These are phyloP conservation scores for Lipomyces kockii DNA, from an alignment of 805 yeast species.

Conservation along the genomic window DNA sequence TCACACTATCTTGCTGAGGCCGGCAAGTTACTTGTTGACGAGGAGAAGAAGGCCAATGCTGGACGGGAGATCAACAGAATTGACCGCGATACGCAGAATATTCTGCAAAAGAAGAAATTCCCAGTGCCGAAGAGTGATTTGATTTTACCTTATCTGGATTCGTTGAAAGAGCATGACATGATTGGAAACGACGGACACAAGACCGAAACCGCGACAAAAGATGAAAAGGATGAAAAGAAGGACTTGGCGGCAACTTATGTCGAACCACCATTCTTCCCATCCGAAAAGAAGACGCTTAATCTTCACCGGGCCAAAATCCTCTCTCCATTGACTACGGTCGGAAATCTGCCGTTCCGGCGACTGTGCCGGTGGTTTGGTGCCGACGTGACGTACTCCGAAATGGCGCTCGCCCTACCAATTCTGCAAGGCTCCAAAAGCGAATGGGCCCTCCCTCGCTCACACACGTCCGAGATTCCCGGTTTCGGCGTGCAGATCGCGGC, in stretches of 20 bases:
- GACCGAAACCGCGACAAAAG: slow-evolving; percentile 38
- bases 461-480: slow-evolving; percentile 58
- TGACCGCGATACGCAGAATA: slow-evolving; percentile 51
- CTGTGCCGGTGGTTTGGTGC: slow-evolving; percentile 90
- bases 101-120: slow-evolving; percentile 65
- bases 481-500: slow-evolving; percentile 95
- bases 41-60: slow-evolving; percentile 43
- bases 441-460: slow-evolving; percentile 97
- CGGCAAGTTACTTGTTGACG: slow-evolving; percentile 52
- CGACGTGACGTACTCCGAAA: slow-evolving; percentile 90
- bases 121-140: slow-evolving; percentile 61
- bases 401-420: slow-evolving; percentile 88
- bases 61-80: slow-evolving; percentile 71
- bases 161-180: slow-evolving; percentile 50
- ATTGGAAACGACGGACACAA: slow-evolving; percentile 47
- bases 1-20: slow-evolving; percentile 64
- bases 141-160: slow-evolving; percentile 67
- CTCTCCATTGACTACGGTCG: slow-evolving; percentile 96
- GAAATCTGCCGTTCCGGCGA: slow-evolving; percentile 93
- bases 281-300: slow-evolving; percentile 80
- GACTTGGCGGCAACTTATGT: slow-evolving; percentile 55
- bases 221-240: slow-evolving; percentile 25
- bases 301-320: slow-evolving; percentile 78
- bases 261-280: slow-evolving; percentile 75
- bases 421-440: slow-evolving; percentile 90